Percentiles rank a stretch among this genome's conserved stretches.
phyloP scores from a whole-genome alignment of 2,329 filamentous ascomycete species.

The Ophiostoma sp. region DNA sequence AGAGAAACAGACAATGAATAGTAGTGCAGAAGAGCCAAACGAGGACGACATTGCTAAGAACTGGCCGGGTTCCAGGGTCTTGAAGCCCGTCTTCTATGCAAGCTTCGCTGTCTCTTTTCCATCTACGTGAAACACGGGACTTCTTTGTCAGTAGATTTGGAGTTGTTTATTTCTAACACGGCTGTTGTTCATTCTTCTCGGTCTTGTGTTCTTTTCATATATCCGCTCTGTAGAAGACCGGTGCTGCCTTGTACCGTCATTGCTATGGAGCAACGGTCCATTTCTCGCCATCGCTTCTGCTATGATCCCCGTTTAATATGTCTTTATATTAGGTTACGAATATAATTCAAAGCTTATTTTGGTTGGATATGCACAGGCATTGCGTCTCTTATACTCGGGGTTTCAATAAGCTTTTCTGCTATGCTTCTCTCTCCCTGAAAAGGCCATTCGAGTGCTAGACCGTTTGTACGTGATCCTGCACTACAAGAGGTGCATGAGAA shows the following conservation, averaged over 20 bases:
- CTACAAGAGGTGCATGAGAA: not conserved
- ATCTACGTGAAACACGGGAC: slow-evolving; percentile 8
- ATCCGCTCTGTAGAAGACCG: no score
- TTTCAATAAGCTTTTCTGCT: no score
- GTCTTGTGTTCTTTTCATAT: not conserved
- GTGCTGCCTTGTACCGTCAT: no score
- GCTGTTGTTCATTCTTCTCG: not conserved
- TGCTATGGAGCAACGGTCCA: no score
- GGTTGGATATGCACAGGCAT: no score
- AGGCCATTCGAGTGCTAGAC: not conserved
- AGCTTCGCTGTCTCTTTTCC: slow-evolving; percentile 1
- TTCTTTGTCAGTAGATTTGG: not conserved
- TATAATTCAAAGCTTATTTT: no score
- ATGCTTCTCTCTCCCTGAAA: no score
- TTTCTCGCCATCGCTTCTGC: no score
- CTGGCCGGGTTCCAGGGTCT: not conserved
- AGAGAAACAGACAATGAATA: no score
- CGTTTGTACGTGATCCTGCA: not conserved
- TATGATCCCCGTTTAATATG: no score
- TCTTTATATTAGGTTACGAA: no score
- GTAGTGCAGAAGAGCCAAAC: not conserved
- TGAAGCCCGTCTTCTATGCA: not conserved
- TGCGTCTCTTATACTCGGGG: no score
- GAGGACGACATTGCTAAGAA: not conserved
- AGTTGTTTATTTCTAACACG: not conserved